These are phyloP conservation scores for Naganishia kalamii DNA, from an alignment of 768 basidiomycete genomes.

Conservation along the genomic window DNA sequence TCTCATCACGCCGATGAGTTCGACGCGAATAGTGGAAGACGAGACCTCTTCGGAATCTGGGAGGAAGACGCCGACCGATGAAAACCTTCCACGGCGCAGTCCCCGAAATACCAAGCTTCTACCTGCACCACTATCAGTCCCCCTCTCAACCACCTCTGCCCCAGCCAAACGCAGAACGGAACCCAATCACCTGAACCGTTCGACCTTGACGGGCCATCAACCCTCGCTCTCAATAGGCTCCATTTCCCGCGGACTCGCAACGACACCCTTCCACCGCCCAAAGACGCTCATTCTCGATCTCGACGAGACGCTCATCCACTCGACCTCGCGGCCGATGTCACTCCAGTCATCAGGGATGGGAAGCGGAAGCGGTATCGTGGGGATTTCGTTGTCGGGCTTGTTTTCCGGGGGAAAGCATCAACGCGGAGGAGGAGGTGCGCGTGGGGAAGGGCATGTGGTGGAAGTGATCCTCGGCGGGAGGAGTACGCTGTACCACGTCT, in stretches of 20 bases:
- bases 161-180: not conserved
- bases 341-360: conserved; percentile 46
- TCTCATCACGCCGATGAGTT: not conserved
- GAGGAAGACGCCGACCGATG: not conserved
- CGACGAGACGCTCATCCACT: conserved; percentile 97
- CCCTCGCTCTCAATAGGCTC: conserved; percentile 16
- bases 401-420: conserved; percentile 17
- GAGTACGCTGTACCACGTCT: conserved; percentile 92
- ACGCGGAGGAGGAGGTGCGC: conserved; percentile 31
- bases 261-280: conserved; percentile 68
- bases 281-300: conserved; percentile 96
- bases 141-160: not conserved
- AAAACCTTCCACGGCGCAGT: not conserved
- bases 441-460: conserved; percentile 71
- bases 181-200: conserved; percentile 7
- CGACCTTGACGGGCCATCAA: conserved; percentile 21
- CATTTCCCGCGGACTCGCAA: not conserved
- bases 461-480: conserved; percentile 84
- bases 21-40: not conserved
- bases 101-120: conserved; percentile 19
- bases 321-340: conserved; percentile 65
- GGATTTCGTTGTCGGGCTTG: conserved; percentile 38
- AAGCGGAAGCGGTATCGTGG: conserved; percentile 48
- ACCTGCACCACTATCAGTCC: conserved; percentile 18
- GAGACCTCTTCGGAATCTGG: conserved; percentile 7